Conservation (phyloP, 768 basidiomycete species). For the Naganishia friedmannii region DNA sequence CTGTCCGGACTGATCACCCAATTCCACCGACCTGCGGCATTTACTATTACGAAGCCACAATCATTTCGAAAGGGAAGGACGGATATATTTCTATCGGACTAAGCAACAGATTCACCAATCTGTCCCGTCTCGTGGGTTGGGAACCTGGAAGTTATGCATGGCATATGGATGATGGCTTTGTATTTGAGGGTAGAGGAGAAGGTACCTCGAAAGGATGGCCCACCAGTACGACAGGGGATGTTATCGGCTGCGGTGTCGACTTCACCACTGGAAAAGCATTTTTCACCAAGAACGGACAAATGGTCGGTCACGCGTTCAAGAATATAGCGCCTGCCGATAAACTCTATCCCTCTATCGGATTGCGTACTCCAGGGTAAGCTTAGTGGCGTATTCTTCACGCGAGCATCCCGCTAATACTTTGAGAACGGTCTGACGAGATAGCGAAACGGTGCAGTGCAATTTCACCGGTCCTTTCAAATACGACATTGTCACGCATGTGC, state of each 20-base stretch:
- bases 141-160: slow-evolving; percentile 49
- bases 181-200: slow-evolving; percentile 31
- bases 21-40: slow-evolving; percentile 85
- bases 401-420: neutral
- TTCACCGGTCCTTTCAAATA: slow-evolving; percentile 81
- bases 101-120: slow-evolving; percentile 33
- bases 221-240: slow-evolving; percentile 60
- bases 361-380: slow-evolving; percentile 63
- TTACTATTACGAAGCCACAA: slow-evolving; percentile 89
- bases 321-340: slow-evolving; percentile 52
- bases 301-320: slow-evolving; percentile 42
- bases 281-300: slow-evolving; percentile 80
- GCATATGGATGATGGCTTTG: slow-evolving; percentile 51
- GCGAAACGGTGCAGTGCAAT: slow-evolving; percentile 77
- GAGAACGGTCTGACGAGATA: slow-evolving; percentile 32
- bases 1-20: slow-evolving; percentile 71
- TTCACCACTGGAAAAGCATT: slow-evolving; percentile 73
- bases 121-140: slow-evolving; percentile 49
- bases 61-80: slow-evolving; percentile 73
- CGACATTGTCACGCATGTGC: slow-evolving; percentile 75
- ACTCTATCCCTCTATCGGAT: slow-evolving; percentile 81
- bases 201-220: slow-evolving; percentile 30
- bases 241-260: slow-evolving; percentile 89
- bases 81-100: slow-evolving; percentile 61
- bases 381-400: neutral